A percentile compares a stretch with the other conserved stretches of the same genome.
Evolutionary conservation across 805 yeast genomes (phyloP).

Genomic region (Myxozyma neglecta): DNA sequence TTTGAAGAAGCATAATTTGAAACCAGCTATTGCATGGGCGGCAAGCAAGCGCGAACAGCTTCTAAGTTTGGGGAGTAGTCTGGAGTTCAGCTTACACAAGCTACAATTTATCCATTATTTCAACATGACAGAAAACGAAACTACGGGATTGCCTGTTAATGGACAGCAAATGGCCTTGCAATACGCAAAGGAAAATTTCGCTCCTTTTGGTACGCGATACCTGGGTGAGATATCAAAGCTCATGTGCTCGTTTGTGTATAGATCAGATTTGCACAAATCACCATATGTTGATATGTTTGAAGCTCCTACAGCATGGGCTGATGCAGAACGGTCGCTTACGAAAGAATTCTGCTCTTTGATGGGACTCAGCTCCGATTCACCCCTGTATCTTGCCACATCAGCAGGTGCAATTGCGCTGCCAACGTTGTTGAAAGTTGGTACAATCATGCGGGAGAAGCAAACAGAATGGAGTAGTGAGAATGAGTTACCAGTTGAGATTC

Average conservation of each 20-base stretch:
- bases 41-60: slow-evolving; percentile 36
- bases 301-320: slow-evolving; percentile 38
- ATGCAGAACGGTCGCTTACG: slow-evolving; percentile 43
- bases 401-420: slow-evolving; percentile 59
- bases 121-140: neutral
- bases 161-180: slow-evolving; percentile 39
- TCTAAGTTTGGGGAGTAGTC: slow-evolving; percentile 43
- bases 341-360: slow-evolving; percentile 52
- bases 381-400: slow-evolving; percentile 51
- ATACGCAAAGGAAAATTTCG: slow-evolving; percentile 49
- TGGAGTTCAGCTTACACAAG: slow-evolving; percentile 50
- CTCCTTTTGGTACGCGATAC: slow-evolving; percentile 45
- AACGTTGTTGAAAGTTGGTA: slow-evolving; percentile 51
- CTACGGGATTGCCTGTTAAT: neutral
- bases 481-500: slow-evolving; percentile 64
- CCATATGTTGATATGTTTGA: slow-evolving; percentile 35
- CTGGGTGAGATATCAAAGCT: slow-evolving; percentile 49
- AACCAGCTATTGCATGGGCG: slow-evolving; percentile 55
- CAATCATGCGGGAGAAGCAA: slow-evolving; percentile 43
- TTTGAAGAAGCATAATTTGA: slow-evolving; percentile 42
- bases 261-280: slow-evolving; percentile 29
- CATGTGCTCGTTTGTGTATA: slow-evolving; percentile 43
- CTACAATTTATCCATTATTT: slow-evolving; percentile 44
- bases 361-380: slow-evolving; percentile 55
- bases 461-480: slow-evolving; percentile 58